Evolutionary conservation across 2,329 filamentous ascomycete genomes (phyloP).

Genomic region (Metarhizium guizhouense): DNA sequence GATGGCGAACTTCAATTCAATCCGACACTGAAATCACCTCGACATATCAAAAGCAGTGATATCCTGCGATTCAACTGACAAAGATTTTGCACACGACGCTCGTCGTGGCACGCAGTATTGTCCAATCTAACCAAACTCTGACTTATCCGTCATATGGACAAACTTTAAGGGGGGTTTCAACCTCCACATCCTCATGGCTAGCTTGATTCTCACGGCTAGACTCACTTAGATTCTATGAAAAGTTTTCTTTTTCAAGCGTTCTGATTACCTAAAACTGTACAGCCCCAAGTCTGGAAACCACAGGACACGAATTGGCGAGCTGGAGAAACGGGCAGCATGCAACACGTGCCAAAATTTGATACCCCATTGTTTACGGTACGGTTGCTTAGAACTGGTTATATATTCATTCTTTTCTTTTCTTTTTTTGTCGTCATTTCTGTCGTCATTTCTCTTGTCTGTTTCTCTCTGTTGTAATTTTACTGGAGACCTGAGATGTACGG

Average conservation of each 20-base stretch:
- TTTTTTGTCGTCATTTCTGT: neutral
- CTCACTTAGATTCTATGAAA: too few relatives aligned
- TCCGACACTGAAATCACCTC: neutral
- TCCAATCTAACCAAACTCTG: neutral
- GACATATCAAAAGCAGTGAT: slow-evolving; percentile 7
- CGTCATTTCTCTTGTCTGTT: neutral
- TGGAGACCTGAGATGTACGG: neutral
- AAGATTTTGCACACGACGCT: neutral
- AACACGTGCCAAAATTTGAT: neutral
- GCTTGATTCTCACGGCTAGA: too few relatives aligned
- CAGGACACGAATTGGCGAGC: slow-evolving; percentile 1
- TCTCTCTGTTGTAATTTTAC: too few relatives aligned
- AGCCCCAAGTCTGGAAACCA: slow-evolving; percentile 1
- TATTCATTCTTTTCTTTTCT: neutral
- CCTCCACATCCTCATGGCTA: neutral
- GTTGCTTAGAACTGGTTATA: neutral
- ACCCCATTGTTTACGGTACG: neutral
- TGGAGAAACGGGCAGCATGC: neutral
- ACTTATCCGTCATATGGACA: neutral
- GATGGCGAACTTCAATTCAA: slow-evolving; percentile 9
- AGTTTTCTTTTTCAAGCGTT: neutral
- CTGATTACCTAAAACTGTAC: neutral
- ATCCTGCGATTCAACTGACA: slow-evolving; percentile 5
- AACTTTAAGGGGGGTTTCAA: neutral
- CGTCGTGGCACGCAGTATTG: neutral